Evolutionary conservation across 352 stramenopile genomes (phyloP).

Genomic region (Phytophthora macrochlamydospora): DNA sequence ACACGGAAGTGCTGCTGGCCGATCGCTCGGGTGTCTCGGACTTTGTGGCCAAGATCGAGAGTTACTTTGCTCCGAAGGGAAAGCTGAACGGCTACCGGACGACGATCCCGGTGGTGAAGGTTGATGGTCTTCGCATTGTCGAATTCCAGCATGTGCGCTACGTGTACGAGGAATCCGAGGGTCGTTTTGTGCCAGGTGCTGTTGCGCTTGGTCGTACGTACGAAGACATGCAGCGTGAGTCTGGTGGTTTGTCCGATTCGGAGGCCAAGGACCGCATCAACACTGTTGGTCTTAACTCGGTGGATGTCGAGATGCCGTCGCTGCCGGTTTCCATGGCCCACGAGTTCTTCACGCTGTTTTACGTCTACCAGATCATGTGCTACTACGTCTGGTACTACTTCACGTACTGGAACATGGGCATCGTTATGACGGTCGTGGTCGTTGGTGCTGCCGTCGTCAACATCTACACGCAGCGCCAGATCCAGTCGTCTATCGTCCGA

Average conservation of each 20-base stretch:
- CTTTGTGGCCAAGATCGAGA: constrained; percentile 22
- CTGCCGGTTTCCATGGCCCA: constrained; percentile 24
- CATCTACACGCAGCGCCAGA: constrained; percentile 39
- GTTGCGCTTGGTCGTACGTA: constrained; percentile 27
- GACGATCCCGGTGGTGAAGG: constrained; percentile 22
- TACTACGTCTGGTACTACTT: constrained; percentile 57
- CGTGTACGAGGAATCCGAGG: constrained; percentile 29
- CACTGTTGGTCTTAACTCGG: constrained; percentile 25
- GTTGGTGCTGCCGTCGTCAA: constrained; percentile 35
- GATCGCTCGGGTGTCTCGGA: constrained; percentile 29
- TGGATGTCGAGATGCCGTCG: constrained; percentile 39
- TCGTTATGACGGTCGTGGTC: constrained; percentile 38
- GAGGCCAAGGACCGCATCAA: constrained; percentile 15
- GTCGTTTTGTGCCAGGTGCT: constrained; percentile 29
- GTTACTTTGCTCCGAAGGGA: constrained; percentile 23
- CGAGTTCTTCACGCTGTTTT: constrained; percentile 40
- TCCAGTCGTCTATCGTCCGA: constrained; percentile 35
- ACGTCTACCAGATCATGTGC: constrained; percentile 46
- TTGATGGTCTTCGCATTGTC: constrained; percentile 21
- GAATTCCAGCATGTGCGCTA: constrained; percentile 45
- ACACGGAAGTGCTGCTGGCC: constrained; percentile 26
- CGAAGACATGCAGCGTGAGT: constrained; percentile 16
- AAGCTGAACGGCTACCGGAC: constrained; percentile 23
- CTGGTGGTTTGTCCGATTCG: constrained; percentile 5
- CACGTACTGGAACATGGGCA: constrained; percentile 39